phyloP scores from a whole-genome alignment of 1,284 basidiomycete genomes.

The Apiotrichum montevideense region DNA sequence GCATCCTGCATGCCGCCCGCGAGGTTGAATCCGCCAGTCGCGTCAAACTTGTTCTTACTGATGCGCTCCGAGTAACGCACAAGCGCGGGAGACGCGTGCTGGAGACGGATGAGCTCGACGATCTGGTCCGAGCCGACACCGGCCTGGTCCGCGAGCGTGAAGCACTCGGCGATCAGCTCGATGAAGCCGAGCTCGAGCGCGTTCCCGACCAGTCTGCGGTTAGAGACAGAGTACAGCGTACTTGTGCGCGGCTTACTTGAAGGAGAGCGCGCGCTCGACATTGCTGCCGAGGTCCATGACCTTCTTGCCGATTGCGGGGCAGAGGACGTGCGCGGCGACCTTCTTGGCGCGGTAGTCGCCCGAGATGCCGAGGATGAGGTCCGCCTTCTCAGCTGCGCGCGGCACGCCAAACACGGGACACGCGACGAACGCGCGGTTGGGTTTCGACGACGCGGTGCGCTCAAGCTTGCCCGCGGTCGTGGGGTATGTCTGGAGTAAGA shows the following conservation, averaged over 20 bases:
- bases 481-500: constrained; percentile 57
- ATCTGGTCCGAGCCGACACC: constrained; percentile 62
- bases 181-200: constrained; percentile 50
- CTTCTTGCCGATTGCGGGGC: constrained; percentile 74
- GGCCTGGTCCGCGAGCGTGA: constrained; percentile 77
- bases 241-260: constrained; percentile 69
- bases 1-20: constrained; percentile 84
- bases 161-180: constrained; percentile 71
- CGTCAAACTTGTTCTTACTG: constrained; percentile 61
- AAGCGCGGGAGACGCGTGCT: constrained; percentile 35
- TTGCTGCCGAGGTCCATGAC: constrained; percentile 51
- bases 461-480: constrained; percentile 70
- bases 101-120: constrained; percentile 56
- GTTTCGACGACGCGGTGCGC: constrained; percentile 57
- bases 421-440: constrained; percentile 63
- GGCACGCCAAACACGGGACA: constrained; percentile 72
- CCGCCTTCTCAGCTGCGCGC: constrained; percentile 59
- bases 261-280: constrained; percentile 57
- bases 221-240: constrained; percentile 49
- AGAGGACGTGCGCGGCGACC: constrained; percentile 60
- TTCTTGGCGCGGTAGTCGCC: constrained; percentile 81
- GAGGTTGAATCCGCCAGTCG: constrained; percentile 72
- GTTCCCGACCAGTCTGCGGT: constrained; percentile 40
- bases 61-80: constrained; percentile 29
- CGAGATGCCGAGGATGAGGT: constrained; percentile 69